Evolutionary conservation across 768 basidiomycete species (phyloP), one percentile per base, ranked within the genome.

Genomic region (Boletus vinaceobasis): DNA sequence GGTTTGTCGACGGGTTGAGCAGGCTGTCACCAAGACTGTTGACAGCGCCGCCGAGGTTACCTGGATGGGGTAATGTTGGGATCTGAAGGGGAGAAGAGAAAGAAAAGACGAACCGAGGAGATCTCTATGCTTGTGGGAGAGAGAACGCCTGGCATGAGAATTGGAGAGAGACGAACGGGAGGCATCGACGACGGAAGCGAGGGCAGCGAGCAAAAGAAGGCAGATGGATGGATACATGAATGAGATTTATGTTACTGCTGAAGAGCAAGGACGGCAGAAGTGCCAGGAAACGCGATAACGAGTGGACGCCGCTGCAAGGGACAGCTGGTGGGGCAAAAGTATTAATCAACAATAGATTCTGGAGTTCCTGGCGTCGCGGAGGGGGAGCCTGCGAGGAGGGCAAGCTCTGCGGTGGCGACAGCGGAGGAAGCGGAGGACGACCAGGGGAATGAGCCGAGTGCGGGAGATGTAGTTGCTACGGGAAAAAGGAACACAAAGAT

Each of bases 91-190:
- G 55, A 45, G 36, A 47, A 7, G 10, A 57, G 50, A 17, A 62
- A 10, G 21, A 33, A 50, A 15, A 2, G 39, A 55, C 60, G 36
- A 0, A 63, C 54, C 55, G 13, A 61, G 50, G n/a, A 65, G 40
- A 27, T 57, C 57, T 49, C 65, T 58, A 42, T 72, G 64, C 56
- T 57, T 65, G 54, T 61, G 49, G 0, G 55, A 14, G 38, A 71
- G 6, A 21, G 74, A 73, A 14, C 71, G 68, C 40, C 74, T 60
- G 37, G 72, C 71, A 59, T 75, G 67, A 53, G 75, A 67, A 64
- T 44, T 68, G 60, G 59, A 42, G 8, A 66, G 51, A n/a, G 77
- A 75, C 0, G 77, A 74, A 59, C 77, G 80, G 43, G 71, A 63
- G 0, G 77, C 76, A 21, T 65, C 63, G 50, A 68, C 70, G 33